These are phyloP conservation scores for Trichoderma sp. DNA, from an alignment of 2,329 filamentous ascomycete genomes.

Conservation along the genomic window DNA sequence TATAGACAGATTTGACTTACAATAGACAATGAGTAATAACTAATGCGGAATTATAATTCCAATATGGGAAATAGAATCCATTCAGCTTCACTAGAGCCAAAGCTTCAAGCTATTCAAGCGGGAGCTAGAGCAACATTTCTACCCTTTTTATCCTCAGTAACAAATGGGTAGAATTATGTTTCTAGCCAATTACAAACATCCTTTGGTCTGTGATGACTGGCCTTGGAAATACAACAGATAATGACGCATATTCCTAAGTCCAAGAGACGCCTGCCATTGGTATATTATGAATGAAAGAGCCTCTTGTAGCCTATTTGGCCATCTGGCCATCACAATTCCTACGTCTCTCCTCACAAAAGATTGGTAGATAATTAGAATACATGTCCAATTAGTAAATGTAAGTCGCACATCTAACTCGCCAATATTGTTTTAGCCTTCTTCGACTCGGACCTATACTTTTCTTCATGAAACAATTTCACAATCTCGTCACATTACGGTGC, in stretches of 20 bases:
- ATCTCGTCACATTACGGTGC: not conserved
- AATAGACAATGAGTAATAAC: not conserved
- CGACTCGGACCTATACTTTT: not conserved
- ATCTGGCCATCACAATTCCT: not conserved
- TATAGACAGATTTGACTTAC: not conserved
- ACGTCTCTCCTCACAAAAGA: not conserved
- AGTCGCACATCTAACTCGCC: not conserved
- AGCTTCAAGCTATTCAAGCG: not conserved
- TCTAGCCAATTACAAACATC: not conserved
- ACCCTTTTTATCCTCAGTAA: not conserved
- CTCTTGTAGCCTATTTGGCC: not conserved
- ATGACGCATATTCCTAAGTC: not conserved
- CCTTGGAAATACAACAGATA: not conserved
- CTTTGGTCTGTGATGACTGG: not conserved
- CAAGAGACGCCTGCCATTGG: not conserved
- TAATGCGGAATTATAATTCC: not conserved
- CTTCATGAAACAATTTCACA: not conserved
- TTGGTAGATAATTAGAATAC: not conserved
- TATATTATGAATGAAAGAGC: too few relatives aligned
- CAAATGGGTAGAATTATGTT: not conserved
- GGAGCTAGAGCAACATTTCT: not conserved
- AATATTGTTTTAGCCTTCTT: not conserved
- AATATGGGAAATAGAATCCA: not conserved
- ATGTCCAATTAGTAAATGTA: not conserved
- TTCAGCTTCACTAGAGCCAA: not conserved